Base-by-base conservation (phyloP, 805 yeast species). In the Yarrowia phangngaensis region DNA sequence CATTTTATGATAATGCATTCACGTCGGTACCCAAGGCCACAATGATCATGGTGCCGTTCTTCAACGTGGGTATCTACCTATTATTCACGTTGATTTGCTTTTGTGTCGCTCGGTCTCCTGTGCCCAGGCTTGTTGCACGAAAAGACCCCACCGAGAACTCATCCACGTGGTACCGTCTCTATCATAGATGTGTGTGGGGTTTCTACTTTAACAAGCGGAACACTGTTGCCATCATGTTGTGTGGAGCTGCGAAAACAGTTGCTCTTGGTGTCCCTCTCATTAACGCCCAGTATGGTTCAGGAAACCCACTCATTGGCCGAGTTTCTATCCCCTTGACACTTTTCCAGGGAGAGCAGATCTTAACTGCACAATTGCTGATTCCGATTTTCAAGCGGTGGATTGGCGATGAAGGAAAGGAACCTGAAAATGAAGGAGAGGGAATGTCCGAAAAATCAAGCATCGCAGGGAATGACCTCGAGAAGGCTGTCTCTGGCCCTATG, bases 211-310 rank as follows among this genome's bases (percentile, higher is more conserved):
- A 72, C 57, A 75, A 80, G 56, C 64, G 69, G 45, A 95, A 88
- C 59, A 77, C 95, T 0, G 84, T 85, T 26, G 73, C 89, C 9
- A 74, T 88, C 43, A 75, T 87, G 82, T 72, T 86, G 52, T 85
- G 95, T 64, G 95, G 95, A 8, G 90, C 95, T 4, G 95, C 96
- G 2, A 88, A 87, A 64, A 87, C 95, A 1, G 95, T 95, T 0
- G 95, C 95, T 0, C 69, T 87, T 45, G 96, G 95, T 27, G 95
- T 87, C 4, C 83, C 95, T 1, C 69, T 87, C 43, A 72, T 83
- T n/a, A 72, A 88, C 1, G 77, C 90, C 0, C 90, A 84, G 62
- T 87, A 85, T 61, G 94, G 94, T 12, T 64, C 75, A 4, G 59
- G 72, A 34, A 77, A 75, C 56, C 69, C 73, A 8, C 24, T 56